Evolutionary conservation across 768 basidiomycete species (phyloP), one percentile per base, ranked within the genome.

Genomic region (Tricholoma terreum): DNA sequence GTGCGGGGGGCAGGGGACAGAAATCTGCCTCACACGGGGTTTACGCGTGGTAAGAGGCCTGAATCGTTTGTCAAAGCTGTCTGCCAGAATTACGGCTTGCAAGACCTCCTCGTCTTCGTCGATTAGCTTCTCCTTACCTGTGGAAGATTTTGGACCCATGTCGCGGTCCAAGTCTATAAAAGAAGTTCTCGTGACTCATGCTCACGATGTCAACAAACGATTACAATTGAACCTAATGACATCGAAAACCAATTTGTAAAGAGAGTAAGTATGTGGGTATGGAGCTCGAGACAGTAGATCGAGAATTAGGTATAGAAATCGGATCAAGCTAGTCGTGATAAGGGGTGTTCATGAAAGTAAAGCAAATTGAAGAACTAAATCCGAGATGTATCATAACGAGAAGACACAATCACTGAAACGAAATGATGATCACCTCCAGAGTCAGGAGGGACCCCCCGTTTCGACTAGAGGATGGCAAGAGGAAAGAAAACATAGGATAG

Each of bases 1-100:
- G 51, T n/a, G 40, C 49, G 33, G 57, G 21, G 53, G 50, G 34
- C 46, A 34, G 55, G 22, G 52, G 36, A 43, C 49, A 55, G 40
- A 27, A 50, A 54, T 53, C 43, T 33, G 30, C 71, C 86, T 72
- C 70, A 92, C 93, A 71, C 95, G 83, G 60, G 95, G 95, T 74
- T 86, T 90, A 68, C 85, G 84, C 34, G 83, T 81, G 36, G 93
- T 95, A n/a, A 97, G 81, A 17, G 94, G 95, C 56, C 89, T 82
- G 68, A 98, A 96, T 55, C 93, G 84, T 66, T 87, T 90, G 78
- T 97, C 95, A 77, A 95, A 97, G 62, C 92, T 94, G 70, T 99
- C 96, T 10, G 96, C 94, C 40, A 99, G 86, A 43, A 99, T 86
- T 55, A 98, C 90, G 15, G 96, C 96, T 67, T 98, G 95, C 0